Percentiles rank a stretch among this genome's conserved stretches.
Conservation (phyloP, 129 eudicot genomes). For the Centrapalus pauciflorus region DNA sequence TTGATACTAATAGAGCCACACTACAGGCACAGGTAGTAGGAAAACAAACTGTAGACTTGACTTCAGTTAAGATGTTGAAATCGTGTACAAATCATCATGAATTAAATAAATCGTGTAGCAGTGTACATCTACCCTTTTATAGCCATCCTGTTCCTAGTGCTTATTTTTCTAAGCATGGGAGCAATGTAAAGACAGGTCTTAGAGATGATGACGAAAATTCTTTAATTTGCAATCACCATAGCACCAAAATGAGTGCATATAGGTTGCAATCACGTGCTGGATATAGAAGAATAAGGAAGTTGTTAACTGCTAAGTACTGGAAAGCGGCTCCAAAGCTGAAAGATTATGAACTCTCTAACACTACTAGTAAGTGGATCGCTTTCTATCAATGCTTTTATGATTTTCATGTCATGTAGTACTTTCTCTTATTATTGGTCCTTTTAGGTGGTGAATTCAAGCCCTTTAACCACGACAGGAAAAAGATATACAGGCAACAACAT, state of each 20-base stretch:
- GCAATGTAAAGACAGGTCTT: conserved; percentile 59
- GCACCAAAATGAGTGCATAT: conserved; percentile 56
- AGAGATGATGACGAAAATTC: conserved; percentile 94
- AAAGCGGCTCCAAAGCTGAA: conserved; percentile 69
- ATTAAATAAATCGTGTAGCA: conserved; percentile 48
- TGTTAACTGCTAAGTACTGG: conserved; percentile 68
- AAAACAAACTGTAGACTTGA: conserved; percentile 34
- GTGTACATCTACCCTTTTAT: conserved; percentile 61
- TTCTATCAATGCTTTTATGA: not conserved
- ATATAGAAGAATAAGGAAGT: conserved; percentile 64
- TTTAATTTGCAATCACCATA: conserved; percentile 47
- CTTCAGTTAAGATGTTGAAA: conserved; percentile 32
- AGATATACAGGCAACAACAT: conserved; percentile 34
- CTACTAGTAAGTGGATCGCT: conserved; percentile 49
- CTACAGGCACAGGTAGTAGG: conserved; percentile 32
- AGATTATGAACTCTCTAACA: conserved; percentile 44
- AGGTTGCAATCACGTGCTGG: conserved; percentile 58
- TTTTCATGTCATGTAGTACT: not conserved
- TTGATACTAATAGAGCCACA: conserved; percentile 28
- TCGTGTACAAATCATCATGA: conserved; percentile 41
- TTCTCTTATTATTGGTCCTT: not conserved
- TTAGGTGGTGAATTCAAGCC: conserved; percentile 53
- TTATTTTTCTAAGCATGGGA: conserved; percentile 54
- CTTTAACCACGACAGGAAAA: conserved; percentile 45
- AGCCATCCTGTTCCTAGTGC: conserved; percentile 53